Percentiles rank a stretch among this genome's conserved stretches.
Evolutionary conservation across 169 alveolate species (phyloP).

Genomic region (Cryptosporidium ryanae): DNA sequence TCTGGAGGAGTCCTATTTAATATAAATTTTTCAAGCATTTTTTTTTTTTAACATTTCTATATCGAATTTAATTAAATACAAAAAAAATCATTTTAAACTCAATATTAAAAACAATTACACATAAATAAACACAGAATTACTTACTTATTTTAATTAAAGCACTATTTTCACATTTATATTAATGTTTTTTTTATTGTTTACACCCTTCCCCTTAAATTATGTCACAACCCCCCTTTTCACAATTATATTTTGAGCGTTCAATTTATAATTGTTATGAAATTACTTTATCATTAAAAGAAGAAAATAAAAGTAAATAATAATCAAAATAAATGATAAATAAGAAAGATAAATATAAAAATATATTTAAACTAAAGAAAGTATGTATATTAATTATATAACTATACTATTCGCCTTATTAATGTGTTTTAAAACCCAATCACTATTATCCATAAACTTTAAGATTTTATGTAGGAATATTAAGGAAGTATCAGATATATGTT

Average conservation of each 20-base stretch:
- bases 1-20: slow-evolving; percentile 12
- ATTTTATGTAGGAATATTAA: not conserved
- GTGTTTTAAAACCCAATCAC: slow-evolving; percentile 13
- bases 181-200: too few species aligned
- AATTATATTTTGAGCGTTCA: too few species aligned
- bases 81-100: not conserved
- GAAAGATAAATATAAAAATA: too few species aligned
- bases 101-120: not conserved
- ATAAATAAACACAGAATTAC: too few species aligned
- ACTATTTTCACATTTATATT: too few species aligned
- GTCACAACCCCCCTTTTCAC: too few species aligned
- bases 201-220: too few species aligned
- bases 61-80: not conserved
- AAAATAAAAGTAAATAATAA: too few species aligned
- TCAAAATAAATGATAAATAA: too few species aligned
- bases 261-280: too few species aligned
- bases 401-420: not conserved
- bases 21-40: slow-evolving; percentile 29
- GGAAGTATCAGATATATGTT: not conserved
- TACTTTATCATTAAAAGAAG: too few species aligned
- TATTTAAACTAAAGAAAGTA: not conserved
- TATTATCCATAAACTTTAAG: slow-evolving; percentile 9
- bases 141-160: too few species aligned
- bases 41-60: not conserved
- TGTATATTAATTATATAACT: not conserved